phyloP scores from a whole-genome alignment of 129 eudicot genomes.

The Flaveria bidentis region DNA sequence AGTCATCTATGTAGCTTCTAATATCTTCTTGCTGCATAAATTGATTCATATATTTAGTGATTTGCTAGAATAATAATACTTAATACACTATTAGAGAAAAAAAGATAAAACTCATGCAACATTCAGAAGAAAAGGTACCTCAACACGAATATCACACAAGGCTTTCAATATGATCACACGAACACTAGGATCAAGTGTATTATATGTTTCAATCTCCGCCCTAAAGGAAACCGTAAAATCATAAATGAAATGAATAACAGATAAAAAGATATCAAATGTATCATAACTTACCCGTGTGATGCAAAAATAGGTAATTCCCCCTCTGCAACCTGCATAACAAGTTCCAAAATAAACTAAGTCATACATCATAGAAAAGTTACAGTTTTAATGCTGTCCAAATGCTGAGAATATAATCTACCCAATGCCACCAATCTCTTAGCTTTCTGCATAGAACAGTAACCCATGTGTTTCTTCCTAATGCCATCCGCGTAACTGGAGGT shows the following conservation, averaged over 20 bases:
- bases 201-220: constrained; percentile 82
- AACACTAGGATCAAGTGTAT: constrained; percentile 74
- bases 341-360: constrained; percentile 17
- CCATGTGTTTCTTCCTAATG: constrained; percentile 88
- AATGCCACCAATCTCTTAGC: constrained; percentile 96
- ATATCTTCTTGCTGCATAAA: constrained; percentile 94
- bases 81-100: neutral
- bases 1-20: constrained; percentile 72
- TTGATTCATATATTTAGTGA: constrained; percentile 18
- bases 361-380: neutral
- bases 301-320: constrained; percentile 94
- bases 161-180: constrained; percentile 93
- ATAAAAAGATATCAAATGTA: constrained; percentile 24
- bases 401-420: constrained; percentile 53
- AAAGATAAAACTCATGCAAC: neutral
- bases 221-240: constrained; percentile 35
- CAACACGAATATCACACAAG: constrained; percentile 95
- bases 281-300: constrained; percentile 72
- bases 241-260: constrained; percentile 22
- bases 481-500: constrained; percentile 88
- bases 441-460: constrained; percentile 89
- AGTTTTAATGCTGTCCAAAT: neutral
- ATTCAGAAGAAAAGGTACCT: constrained; percentile 47
- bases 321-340: constrained; percentile 77
- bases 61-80: constrained; percentile 1